Evolutionary conservation across 768 basidiomycete genomes (phyloP).

Genomic region (Pleurotus sapidus): DNA sequence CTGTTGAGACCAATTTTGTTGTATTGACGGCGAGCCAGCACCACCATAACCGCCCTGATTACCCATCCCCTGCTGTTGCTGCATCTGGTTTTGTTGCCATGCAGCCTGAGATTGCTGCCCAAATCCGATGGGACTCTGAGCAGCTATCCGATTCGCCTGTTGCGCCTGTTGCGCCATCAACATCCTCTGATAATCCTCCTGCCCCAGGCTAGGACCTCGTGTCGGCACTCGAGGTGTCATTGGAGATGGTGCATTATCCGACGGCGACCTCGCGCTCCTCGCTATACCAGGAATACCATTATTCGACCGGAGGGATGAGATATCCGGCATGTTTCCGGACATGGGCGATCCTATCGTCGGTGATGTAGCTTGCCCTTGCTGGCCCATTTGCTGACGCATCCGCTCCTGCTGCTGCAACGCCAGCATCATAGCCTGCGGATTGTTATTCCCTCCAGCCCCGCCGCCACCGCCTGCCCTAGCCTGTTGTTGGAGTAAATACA

Average conservation of each 20-base stretch:
- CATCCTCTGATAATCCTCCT: slow-evolving; percentile 59
- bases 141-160: slow-evolving; percentile 32
- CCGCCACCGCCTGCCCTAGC: slow-evolving; percentile 16
- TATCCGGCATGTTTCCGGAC: slow-evolving; percentile 33
- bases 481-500: slow-evolving; percentile 38
- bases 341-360: slow-evolving; percentile 30
- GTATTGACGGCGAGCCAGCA: slow-evolving; percentile 30
- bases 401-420: slow-evolving; percentile 27
- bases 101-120: slow-evolving; percentile 20
- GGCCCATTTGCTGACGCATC: slow-evolving; percentile 28
- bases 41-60: slow-evolving; percentile 21
- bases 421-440: slow-evolving; percentile 17
- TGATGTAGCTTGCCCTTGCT: slow-evolving; percentile 42
- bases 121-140: slow-evolving; percentile 32
- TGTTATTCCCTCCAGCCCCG: slow-evolving; percentile 13
- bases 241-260: slow-evolving; percentile 54
- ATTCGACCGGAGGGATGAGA: slow-evolving; percentile 55
- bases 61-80: slow-evolving; percentile 27
- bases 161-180: slow-evolving; percentile 34
- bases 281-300: slow-evolving; percentile 71
- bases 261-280: slow-evolving; percentile 72
- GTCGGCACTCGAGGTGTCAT: slow-evolving; percentile 45
- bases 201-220: slow-evolving; percentile 35
- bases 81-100: slow-evolving; percentile 22
- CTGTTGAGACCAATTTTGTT: slow-evolving; percentile 25